Evolutionary conservation across 805 yeast genomes (phyloP), one percentile per base, ranked within the genome.

Genomic region (Brettanomyces bruxellensis): DNA sequence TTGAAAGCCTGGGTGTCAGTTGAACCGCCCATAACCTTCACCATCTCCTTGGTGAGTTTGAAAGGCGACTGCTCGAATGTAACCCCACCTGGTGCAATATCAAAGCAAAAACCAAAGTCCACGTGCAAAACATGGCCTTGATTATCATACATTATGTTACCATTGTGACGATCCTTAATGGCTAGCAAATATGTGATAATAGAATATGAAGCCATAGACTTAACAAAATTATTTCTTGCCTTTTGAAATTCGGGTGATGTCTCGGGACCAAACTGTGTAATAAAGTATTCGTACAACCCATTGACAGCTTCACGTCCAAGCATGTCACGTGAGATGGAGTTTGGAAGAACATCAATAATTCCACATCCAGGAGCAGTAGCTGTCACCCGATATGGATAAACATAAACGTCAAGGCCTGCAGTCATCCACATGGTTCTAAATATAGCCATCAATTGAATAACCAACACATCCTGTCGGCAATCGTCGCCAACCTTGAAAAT

Each of bases 281-380:
- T 79, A 66, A 83, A 93, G 67, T 91, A 93, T 59, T 91, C 96
- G 60, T 87, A 89, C 46, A 93, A 71, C 2, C 98, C 99, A 65
- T 93, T 93, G 25, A 93, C 99, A 1, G 99, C 99, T 61, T 93
- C 99, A 59, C 99, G 79, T 38, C 99, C 99, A 45, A 93, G 74
- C 98, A 93, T 91, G 67, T 93, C 99, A 68, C 99, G 80, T 39
- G 96, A 88, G 25, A 88, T 83, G 5, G 97, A 84, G 61, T 91
- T 86, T 34, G 99, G 99, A 53, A 93, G 73, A 32, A 95, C 99
- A 62, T 95, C 99, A 68, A 93, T 93, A 40, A 93, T 95, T 66
- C 99, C 99, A 70, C 98, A 90, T 0, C 99, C 99, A 1, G 99
- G 98, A 3, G 96, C 96, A 8, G 99, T 93, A 1, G 99, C 99